Percentiles rank a stretch among this genome's conserved stretches.
Conservation (phyloP, 305 asterid genomes). For the Salvia sclarea region DNA sequence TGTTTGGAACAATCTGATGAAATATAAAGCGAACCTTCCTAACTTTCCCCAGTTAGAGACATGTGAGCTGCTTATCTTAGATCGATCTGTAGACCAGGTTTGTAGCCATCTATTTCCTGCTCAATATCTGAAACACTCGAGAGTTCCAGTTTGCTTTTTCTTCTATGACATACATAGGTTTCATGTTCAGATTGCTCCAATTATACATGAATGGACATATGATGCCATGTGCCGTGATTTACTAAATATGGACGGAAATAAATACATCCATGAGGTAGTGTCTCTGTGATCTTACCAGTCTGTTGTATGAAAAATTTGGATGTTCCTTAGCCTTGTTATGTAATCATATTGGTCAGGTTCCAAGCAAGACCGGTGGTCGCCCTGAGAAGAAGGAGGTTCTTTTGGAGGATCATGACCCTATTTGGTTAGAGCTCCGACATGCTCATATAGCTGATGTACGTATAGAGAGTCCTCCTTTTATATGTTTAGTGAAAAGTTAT, state of each 20-base stretch:
- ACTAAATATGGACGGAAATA: slow-evolving; percentile 95
- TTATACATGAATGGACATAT: slow-evolving; percentile 99
- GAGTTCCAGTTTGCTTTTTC: slow-evolving; percentile 8
- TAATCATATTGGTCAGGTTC: slow-evolving; percentile 61
- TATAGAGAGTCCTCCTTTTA: slow-evolving; percentile 24
- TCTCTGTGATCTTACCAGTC: slow-evolving; percentile 22
- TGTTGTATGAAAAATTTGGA: slow-evolving; percentile 25
- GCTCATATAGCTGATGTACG: slow-evolving; percentile 98
- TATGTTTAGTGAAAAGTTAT: slow-evolving; percentile 16
- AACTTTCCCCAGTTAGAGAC: slow-evolving; percentile 94
- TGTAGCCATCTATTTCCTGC: slow-evolving; percentile 19
- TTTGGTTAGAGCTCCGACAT: slow-evolving; percentile 99
- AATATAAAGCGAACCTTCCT: slow-evolving; percentile 78
- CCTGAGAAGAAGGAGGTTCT: slow-evolving; percentile 97
- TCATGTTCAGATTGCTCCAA: slow-evolving; percentile 78
- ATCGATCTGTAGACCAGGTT: slow-evolving; percentile 98
- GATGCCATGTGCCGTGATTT: slow-evolving; percentile 99
- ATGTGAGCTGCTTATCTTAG: slow-evolving; percentile 93
- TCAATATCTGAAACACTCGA: slow-evolving; percentile 5
- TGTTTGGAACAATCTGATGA: slow-evolving; percentile 89
- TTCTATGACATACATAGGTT: slow-evolving; percentile 21
- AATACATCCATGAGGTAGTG: slow-evolving; percentile 90
- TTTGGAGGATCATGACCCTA: slow-evolving; percentile 97
- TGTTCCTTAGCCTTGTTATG: slow-evolving; percentile 22
- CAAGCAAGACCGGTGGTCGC: slow-evolving; percentile 71